Evolutionary conservation across 2,329 filamentous ascomycete genomes (phyloP).

Genomic region (Cercospora zeae-maydis): DNA sequence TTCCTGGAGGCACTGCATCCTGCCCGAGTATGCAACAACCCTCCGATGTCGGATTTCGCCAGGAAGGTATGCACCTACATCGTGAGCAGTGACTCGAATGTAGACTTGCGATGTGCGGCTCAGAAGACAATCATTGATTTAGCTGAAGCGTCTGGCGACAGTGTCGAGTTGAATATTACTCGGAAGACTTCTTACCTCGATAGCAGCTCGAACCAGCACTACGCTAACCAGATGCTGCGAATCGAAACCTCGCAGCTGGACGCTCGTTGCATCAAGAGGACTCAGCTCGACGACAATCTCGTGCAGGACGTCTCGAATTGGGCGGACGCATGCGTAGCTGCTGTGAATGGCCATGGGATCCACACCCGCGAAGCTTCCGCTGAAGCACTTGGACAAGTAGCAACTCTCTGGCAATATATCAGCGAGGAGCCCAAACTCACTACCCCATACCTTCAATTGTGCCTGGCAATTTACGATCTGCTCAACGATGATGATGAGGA

Average conservation of each 20-base stretch:
- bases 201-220: conserved; percentile 18
- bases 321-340: conserved; percentile 17
- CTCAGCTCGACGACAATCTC: not conserved
- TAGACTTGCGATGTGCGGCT: conserved; percentile 19
- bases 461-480: conserved; percentile 68
- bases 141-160: not conserved
- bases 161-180: not conserved
- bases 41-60: conserved; percentile 7
- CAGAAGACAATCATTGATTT: conserved; percentile 2
- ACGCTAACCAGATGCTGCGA: conserved; percentile 24
- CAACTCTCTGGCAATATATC: conserved; percentile 19
- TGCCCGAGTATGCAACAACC: not conserved
- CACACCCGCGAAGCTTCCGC: conserved; percentile 33
- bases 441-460: conserved; percentile 50
- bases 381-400: conserved; percentile 23
- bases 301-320: conserved; percentile 12
- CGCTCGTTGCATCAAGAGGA: not conserved
- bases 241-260: conserved; percentile 19
- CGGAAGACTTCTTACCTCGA: not conserved
- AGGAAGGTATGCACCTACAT: conserved; percentile 13
- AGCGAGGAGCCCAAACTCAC: conserved; percentile 3
- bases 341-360: conserved; percentile 26
- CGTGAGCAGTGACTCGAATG: not conserved
- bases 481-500: conserved; percentile 92
- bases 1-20: conserved; percentile 19